Evolutionary conservation across 495 filamentous ascomycete genomes (phyloP).

Genomic region (Pyronema domesticum): DNA sequence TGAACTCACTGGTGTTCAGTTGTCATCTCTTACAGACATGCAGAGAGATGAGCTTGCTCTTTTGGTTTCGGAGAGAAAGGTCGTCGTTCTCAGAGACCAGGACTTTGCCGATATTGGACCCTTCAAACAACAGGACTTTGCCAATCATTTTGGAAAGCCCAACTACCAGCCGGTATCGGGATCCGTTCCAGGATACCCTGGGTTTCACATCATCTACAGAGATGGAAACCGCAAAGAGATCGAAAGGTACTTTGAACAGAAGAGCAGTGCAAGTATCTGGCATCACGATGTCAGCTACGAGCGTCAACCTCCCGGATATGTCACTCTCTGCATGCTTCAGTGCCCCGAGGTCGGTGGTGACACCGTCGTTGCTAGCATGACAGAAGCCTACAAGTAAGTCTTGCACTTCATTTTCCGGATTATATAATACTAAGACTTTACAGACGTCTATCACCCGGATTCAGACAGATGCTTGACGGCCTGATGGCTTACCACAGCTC

Average conservation of each 20-base stretch:
- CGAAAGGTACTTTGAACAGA: conserved; percentile 35
- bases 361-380: conserved; percentile 56
- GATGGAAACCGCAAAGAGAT: conserved; percentile 41
- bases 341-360: conserved; percentile 53
- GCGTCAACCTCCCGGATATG: conserved; percentile 67
- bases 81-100: conserved; percentile 64
- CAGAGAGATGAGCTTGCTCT: conserved; percentile 71
- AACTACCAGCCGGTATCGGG: conserved; percentile 43
- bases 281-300: conserved; percentile 68
- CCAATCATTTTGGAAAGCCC: conserved; percentile 57
- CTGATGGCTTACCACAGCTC: conserved; percentile 62
- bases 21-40: conserved; percentile 44
- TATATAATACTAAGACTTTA: neutral
- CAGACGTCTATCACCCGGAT: conserved; percentile 39
- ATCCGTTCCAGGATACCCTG: conserved; percentile 34
- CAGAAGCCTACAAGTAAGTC: conserved; percentile 45
- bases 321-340: conserved; percentile 65
- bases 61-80: conserved; percentile 59
- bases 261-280: conserved; percentile 39
- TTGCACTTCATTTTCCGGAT: neutral
- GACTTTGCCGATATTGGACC: conserved; percentile 63
- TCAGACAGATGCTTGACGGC: conserved; percentile 56
- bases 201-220: conserved; percentile 44
- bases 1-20: conserved; percentile 58
- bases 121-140: conserved; percentile 48